Conservation (phyloP, 1,139 yeast species). For the Cylindricascospora bacillispora region DNA sequence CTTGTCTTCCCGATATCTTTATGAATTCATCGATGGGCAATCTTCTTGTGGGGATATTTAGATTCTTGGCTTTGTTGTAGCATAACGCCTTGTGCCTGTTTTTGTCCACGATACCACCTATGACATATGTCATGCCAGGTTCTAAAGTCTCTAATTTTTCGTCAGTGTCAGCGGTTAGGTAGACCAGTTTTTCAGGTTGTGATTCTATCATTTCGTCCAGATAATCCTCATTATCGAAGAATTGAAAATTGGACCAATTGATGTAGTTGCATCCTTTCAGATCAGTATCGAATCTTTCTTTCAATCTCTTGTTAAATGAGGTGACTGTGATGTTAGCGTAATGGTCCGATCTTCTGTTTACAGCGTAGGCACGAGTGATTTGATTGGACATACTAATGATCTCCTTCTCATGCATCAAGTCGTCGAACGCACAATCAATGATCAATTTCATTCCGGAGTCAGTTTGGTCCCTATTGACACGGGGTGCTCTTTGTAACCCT, state of each 20-base stretch:
- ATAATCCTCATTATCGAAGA: constrained; percentile 35
- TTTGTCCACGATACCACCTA: constrained; percentile 95
- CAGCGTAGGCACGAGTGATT: constrained; percentile 69
- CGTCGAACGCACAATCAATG: constrained; percentile 85
- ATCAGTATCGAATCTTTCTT: constrained; percentile 53
- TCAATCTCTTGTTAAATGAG: constrained; percentile 54
- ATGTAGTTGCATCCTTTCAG: constrained; percentile 42
- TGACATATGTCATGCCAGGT: constrained; percentile 61
- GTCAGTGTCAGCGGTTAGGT: constrained; percentile 80
- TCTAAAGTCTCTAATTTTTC: constrained; percentile 49
- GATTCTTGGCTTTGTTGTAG: constrained; percentile 60
- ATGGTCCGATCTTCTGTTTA: constrained; percentile 49
- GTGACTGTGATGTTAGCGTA: constrained; percentile 51
- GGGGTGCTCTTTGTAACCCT: constrained; percentile 23
- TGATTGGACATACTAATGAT: constrained; percentile 69
- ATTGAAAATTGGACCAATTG: constrained; percentile 54
- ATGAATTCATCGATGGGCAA: constrained; percentile 84
- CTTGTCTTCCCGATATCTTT: constrained; percentile 72
- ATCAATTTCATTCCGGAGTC: constrained; percentile 42
- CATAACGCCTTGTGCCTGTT: constrained; percentile 81
- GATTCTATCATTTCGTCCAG: constrained; percentile 10
- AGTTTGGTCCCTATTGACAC: constrained; percentile 31
- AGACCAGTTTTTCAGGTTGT: constrained; percentile 36
- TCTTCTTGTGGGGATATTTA: constrained; percentile 62
- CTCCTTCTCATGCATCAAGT: constrained; percentile 72